Conservation (phyloP, 208 protist genomes). For the Trypanosoma lewisi region DNA sequence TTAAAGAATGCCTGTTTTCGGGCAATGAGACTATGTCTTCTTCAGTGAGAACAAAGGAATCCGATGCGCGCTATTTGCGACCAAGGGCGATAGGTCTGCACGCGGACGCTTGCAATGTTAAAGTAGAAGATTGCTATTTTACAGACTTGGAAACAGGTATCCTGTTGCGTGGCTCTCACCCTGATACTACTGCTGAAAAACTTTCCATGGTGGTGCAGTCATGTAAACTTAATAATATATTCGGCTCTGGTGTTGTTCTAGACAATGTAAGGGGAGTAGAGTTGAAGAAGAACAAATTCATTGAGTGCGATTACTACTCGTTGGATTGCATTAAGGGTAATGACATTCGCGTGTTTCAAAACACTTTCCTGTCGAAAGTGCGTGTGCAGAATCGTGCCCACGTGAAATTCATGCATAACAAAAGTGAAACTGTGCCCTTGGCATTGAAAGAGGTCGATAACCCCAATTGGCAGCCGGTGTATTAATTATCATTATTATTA, state of each 20-base stretch:
- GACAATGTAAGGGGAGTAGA: slow-evolving; percentile 54
- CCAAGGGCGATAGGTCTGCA: slow-evolving; percentile 48
- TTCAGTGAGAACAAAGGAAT: slow-evolving; percentile 5
- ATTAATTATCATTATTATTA: too few relatives aligned
- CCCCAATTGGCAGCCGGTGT: slow-evolving; percentile 61
- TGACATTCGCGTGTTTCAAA: slow-evolving; percentile 51
- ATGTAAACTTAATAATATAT: slow-evolving; percentile 58
- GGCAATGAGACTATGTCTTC: slow-evolving; percentile 30
- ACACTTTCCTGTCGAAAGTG: slow-evolving; percentile 56
- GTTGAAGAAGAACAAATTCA: slow-evolving; percentile 45
- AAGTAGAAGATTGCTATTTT: slow-evolving; percentile 33
- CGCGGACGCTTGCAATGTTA: slow-evolving; percentile 40
- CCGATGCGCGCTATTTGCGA: slow-evolving; percentile 17
- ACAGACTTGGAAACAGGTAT: slow-evolving; percentile 36
- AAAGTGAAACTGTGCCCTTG: slow-evolving; percentile 51
- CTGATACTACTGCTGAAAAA: slow-evolving; percentile 12
- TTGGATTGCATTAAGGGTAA: slow-evolving; percentile 60
- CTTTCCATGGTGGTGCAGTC: slow-evolving; percentile 30
- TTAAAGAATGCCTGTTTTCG: slow-evolving; percentile 75
- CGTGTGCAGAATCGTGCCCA: slow-evolving; percentile 57
- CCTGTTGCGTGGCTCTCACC: slow-evolving; percentile 29
- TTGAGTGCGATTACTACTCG: slow-evolving; percentile 77
- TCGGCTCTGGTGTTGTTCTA: slow-evolving; percentile 55
- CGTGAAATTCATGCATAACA: slow-evolving; percentile 64
- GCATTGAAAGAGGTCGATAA: slow-evolving; percentile 59